Base-by-base conservation (phyloP, 2,329 filamentous ascomycete genomes). In the Sporothrix humicola region DNA sequence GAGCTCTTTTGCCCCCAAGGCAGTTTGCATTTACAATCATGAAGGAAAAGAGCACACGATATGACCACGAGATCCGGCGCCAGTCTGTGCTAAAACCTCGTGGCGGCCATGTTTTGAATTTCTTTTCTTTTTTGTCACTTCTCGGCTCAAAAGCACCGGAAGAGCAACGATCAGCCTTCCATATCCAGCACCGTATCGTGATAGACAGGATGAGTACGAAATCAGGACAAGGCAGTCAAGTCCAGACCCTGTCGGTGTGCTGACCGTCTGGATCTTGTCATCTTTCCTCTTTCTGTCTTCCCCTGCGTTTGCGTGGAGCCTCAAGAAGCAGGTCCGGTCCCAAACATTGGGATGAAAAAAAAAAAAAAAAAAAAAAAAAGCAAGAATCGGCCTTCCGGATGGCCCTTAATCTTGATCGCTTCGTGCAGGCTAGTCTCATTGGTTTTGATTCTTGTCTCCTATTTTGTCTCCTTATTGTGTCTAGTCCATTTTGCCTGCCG, bases 51-150 rank as follows among this genome's bases (percentile, higher is more conserved):
- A 46, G 42, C 61, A 65, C 61, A 46, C 42, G 12, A 48, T 66
- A 46, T 4, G 20, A 52, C 65, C 65, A 52, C 46, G 46, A 52
- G 65, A 68, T 44, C 13, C 2, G 12, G n/a, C 63, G 20, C 44
- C 12, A 23, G 63, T 66, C 44, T 48, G 44, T 68, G 8, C 2
- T 50, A 26, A 8, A 15, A 13, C 65, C 65, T 52, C 65, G 42
- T 68, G 65, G 65, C 65, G 46, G 46, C 65, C 65, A 68, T 52
- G 65, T n/a, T 68, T 68, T 52, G 42, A 20, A 23, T 66, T 23
- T 66, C 17, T 59, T 17, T 23, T 44, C 26, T 59, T 59, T 59
- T 59, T 15, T 17, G 23, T 26, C 23, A 26, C 23, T 26, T 3
- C 17, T 15, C 5, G 26, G 26, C 31, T 37, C 31, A 37, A 37